These are phyloP conservation scores for Baorangia bicolor DNA, from an alignment of 768 basidiomycete species.

Conservation along the genomic window DNA sequence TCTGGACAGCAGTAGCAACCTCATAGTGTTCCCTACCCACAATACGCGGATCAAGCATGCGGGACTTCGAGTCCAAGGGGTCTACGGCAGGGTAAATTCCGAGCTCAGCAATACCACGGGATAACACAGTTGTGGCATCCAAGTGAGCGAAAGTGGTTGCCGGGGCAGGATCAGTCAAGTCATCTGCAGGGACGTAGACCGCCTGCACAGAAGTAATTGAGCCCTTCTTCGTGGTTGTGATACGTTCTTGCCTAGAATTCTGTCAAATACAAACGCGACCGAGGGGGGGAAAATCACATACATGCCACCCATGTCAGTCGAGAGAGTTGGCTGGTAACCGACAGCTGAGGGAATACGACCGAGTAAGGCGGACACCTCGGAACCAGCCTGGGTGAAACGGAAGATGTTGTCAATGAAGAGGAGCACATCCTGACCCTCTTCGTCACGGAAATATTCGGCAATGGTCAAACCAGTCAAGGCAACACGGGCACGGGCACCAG, in stretches of 20 bases:
- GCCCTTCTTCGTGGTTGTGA: constrained; percentile 99
- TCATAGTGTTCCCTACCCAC: constrained; percentile 95
- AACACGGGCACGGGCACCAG: constrained; percentile 99
- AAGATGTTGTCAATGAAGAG: constrained; percentile 99
- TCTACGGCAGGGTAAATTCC: constrained; percentile 99
- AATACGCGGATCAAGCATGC: constrained; percentile 99
- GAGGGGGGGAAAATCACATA: constrained; percentile 38
- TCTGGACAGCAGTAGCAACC: constrained; percentile 94
- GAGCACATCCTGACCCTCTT: constrained; percentile 99
- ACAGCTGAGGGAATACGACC: constrained; percentile 99
- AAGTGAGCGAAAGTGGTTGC: constrained; percentile 99
- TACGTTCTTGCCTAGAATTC: constrained; percentile 88
- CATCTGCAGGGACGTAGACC: constrained; percentile 99
- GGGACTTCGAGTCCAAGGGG: constrained; percentile 98
- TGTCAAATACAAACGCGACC: constrained; percentile 5
- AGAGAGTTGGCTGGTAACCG: constrained; percentile 99
- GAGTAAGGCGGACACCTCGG: constrained; percentile 98
- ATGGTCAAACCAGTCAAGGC: constrained; percentile 99
- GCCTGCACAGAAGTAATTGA: constrained; percentile 99
- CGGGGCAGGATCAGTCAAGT: constrained; percentile 99
- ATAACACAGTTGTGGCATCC: constrained; percentile 99
- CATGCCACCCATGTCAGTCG: constrained; percentile 99
- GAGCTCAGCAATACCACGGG: constrained; percentile 97
- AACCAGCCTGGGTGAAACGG: constrained; percentile 99
- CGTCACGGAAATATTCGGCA: constrained; percentile 99